These are phyloP conservation scores for Fraxinus angustifolia DNA, from an alignment of 305 asterid genomes.

Conservation along the genomic window DNA sequence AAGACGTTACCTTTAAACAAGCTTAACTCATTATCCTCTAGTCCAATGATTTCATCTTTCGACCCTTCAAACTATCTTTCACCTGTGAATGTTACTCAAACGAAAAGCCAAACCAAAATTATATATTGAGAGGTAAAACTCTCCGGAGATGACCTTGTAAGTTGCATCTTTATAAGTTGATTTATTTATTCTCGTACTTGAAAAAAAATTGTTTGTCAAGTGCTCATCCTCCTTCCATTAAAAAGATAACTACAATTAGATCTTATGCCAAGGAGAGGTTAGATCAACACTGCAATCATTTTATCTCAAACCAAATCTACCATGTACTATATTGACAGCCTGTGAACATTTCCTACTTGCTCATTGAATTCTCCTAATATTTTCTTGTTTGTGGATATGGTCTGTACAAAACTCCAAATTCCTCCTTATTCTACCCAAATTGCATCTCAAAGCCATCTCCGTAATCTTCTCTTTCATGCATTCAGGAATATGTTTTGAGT, in stretches of 20 bases:
- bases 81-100: not conserved
- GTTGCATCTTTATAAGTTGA: not conserved
- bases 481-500: not conserved
- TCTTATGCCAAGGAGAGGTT: not conserved
- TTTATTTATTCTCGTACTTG: not conserved
- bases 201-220: not conserved
- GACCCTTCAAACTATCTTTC: not conserved
- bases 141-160: not conserved
- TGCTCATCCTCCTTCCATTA: not conserved
- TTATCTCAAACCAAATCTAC: not conserved
- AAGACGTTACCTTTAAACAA: not conserved
- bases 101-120: not conserved
- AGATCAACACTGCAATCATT: not conserved
- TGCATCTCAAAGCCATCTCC: not conserved
- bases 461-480: not conserved
- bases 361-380: not conserved
- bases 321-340: not conserved
- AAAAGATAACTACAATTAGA: not conserved
- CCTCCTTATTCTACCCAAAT: not conserved
- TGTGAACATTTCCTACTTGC: not conserved
- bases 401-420: not conserved
- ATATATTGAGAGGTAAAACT: not conserved
- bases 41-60: not conserved
- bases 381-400: not conserved
- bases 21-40: not conserved